Percentiles rank a stretch among this genome's conserved stretches.
phyloP scores from a whole-genome alignment of 768 basidiomycete species.

The Lyophyllum decastes region DNA sequence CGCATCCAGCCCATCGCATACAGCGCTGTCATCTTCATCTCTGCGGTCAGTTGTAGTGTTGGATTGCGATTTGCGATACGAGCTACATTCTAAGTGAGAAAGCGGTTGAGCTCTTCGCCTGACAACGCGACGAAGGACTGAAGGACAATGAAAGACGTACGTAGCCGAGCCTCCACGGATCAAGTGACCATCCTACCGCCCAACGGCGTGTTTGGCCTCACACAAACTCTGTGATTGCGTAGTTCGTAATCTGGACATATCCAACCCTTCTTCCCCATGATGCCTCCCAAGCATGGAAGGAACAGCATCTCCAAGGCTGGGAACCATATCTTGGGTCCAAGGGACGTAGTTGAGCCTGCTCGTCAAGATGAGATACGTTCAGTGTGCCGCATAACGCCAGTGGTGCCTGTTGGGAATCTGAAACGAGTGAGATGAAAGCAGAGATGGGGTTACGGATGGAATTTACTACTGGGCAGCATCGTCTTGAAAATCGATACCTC shows the following conservation, averaged over 20 bases:
- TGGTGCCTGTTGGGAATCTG: constrained; percentile 74
- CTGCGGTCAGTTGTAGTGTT: constrained; percentile 46
- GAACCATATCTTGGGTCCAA: constrained; percentile 76
- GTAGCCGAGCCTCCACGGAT: constrained; percentile 66
- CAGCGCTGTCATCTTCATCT: too few species aligned
- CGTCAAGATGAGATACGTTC: neutral
- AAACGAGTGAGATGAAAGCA: neutral
- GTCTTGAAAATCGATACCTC: constrained; percentile 76
- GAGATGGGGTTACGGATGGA: neutral
- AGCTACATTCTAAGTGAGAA: constrained; percentile 27
- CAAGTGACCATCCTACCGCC: constrained; percentile 88
- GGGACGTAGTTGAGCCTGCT: constrained; percentile 83
- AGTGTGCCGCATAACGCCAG: neutral
- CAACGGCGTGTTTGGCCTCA: constrained; percentile 92
- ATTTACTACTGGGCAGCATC: constrained; percentile 67
- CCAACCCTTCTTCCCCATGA: constrained; percentile 44
- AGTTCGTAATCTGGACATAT: constrained; percentile 88
- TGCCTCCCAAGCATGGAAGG: constrained; percentile 3
- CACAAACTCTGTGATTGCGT: constrained; percentile 78
- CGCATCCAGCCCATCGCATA: too few species aligned
- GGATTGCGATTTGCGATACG: constrained; percentile 39
- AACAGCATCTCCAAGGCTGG: constrained; percentile 24
- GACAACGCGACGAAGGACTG: neutral
- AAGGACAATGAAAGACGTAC: constrained; percentile 44
- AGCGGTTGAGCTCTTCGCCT: neutral